These are phyloP conservation scores for Claviceps fusiformis DNA, from an alignment of 2,329 filamentous ascomycete genomes.

Conservation along the genomic window DNA sequence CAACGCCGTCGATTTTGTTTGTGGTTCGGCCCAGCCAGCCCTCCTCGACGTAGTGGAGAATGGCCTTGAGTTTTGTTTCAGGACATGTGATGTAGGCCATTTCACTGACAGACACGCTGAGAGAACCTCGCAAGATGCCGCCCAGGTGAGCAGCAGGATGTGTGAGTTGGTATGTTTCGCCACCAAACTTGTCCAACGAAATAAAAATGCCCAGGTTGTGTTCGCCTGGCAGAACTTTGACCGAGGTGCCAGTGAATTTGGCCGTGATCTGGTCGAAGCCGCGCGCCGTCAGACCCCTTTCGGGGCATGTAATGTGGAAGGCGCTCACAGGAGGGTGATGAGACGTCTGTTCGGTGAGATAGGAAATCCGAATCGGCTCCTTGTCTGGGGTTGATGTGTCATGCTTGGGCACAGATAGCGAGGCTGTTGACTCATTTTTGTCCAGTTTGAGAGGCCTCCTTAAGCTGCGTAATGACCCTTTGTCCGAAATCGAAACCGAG, in stretches of 20 bases:
- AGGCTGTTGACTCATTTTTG: conserved; percentile 33
- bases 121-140: conserved; percentile 71
- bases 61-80: conserved; percentile 82
- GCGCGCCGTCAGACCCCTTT: conserved; percentile 73
- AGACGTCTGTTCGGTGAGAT: conserved; percentile 93
- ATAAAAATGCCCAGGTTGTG: conserved; percentile 96
- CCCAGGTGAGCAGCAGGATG: conserved; percentile 90
- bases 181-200: conserved; percentile 60
- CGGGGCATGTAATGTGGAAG: conserved; percentile 84
- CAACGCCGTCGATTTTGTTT: conserved; percentile 79
- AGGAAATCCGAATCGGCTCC: conserved; percentile 66
- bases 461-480: conserved; percentile 31
- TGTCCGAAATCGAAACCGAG: conserved; percentile 17
- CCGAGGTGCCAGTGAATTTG: conserved; percentile 91
- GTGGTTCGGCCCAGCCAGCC: conserved; percentile 87
- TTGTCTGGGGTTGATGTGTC: conserved; percentile 25
- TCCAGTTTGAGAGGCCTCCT: conserved; percentile 31
- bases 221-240: conserved; percentile 81
- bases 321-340: conserved; percentile 96
- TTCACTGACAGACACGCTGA: conserved; percentile 84
- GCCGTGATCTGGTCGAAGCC: conserved; percentile 95
- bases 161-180: conserved; percentile 89
- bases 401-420: conserved; percentile 37
- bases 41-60: conserved; percentile 86
- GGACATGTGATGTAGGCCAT: conserved; percentile 77